phyloP scores from a whole-genome alignment of 345 rosid species.

The Salix arbutifolia region DNA sequence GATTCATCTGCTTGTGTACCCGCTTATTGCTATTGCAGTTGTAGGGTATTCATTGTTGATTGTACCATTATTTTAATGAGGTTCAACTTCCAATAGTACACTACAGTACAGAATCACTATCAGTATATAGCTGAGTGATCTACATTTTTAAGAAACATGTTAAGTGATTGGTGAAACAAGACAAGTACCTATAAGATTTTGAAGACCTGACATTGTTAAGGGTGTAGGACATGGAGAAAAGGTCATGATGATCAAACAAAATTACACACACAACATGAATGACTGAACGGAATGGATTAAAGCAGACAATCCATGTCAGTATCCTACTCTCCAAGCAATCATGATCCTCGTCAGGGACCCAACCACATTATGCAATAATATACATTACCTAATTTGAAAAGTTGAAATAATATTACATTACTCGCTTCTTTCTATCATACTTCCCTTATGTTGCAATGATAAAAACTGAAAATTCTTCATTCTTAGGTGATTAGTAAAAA shows the following conservation, averaged over 20 bases:
- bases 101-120: not conserved
- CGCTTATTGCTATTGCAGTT: not conserved
- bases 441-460: no score
- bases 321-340: not conserved
- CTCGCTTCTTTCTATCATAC: no score
- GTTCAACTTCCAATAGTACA: not conserved
- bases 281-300: no score
- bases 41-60: not conserved
- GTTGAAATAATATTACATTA: no score
- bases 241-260: no score
- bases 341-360: not conserved
- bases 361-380: not conserved
- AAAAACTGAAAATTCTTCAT: not conserved
- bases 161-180: not conserved
- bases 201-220: not conserved
- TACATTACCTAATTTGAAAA: no score
- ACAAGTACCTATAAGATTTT: not conserved
- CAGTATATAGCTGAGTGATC: not conserved
- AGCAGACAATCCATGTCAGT: no score
- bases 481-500: not conserved
- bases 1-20: not conserved
- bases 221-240: no score
- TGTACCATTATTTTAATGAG: not conserved
- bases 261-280: no score
- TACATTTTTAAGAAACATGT: not conserved